A percentile compares a stretch with the other conserved stretches of the same genome.
These are phyloP conservation scores for Rubia occidens DNA, from an alignment of 305 asterid genomes.

Conservation along the genomic window DNA sequence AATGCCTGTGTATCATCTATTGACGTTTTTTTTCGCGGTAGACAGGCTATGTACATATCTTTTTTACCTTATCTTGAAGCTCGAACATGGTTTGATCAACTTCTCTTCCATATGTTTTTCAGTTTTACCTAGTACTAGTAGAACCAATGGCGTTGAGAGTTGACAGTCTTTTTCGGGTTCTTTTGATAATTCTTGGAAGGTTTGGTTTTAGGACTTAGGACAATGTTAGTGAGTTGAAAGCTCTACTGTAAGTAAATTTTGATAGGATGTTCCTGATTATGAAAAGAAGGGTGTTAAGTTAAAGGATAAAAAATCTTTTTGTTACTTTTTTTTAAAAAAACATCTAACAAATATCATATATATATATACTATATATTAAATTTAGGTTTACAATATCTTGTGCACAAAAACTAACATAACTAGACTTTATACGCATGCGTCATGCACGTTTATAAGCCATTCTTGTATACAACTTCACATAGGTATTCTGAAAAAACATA, in stretches of 20 bases:
- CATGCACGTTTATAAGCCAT: too few relatives aligned
- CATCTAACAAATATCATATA: too few relatives aligned
- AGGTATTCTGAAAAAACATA: too few relatives aligned
- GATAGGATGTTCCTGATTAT: conserved; percentile 11
- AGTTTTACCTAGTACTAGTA: conserved; percentile 2
- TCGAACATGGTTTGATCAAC: conserved; percentile 2
- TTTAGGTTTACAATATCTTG: too few relatives aligned
- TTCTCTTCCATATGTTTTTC: background rate
- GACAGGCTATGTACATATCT: conserved; percentile 14
- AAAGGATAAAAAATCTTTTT: conserved; percentile 9
- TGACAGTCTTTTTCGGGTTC: background rate
- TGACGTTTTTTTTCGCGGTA: conserved; percentile 4
- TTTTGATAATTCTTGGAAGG: background rate
- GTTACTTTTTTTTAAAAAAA: background rate
- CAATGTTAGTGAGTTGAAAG: conserved; percentile 6
- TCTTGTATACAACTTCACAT: too few relatives aligned
- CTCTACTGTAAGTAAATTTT: conserved; percentile 20
- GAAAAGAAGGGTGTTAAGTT: conserved; percentile 1
- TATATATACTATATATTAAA: too few relatives aligned
- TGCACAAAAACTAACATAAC: too few relatives aligned
- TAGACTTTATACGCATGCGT: too few relatives aligned
- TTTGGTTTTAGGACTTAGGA: conserved; percentile 10
- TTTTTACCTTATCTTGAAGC: conserved; percentile 4
- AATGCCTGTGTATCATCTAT: conserved; percentile 15
- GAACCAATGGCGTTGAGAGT: conserved; percentile 7